Evolutionary conservation across 129 eudicot genomes (phyloP).

Genomic region (Logfia minima): DNA sequence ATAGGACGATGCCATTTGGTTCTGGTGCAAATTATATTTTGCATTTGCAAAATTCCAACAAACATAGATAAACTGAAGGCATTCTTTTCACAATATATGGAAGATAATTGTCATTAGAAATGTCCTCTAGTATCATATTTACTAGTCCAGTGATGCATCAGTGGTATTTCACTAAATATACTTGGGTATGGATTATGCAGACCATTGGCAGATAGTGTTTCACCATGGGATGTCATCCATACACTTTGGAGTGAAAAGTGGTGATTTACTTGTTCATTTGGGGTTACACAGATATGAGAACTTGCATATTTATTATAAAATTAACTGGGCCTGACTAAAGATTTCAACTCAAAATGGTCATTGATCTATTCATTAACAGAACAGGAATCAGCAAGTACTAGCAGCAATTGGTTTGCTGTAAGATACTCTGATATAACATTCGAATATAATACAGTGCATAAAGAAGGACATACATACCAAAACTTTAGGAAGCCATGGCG

Average conservation of each 20-base stretch:
- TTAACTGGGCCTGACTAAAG: not conserved
- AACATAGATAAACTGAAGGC: not conserved
- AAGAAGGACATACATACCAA: conserved; percentile 53
- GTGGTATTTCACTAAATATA: not conserved
- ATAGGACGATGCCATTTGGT: not conserved
- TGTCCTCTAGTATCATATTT: not conserved
- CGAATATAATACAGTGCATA: not conserved
- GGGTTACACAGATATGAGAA: not conserved
- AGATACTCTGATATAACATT: not conserved
- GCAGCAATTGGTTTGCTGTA: not conserved
- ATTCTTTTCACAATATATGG: not conserved
- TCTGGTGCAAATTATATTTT: no score
- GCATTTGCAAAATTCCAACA: not conserved
- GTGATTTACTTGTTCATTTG: conserved; percentile 10
- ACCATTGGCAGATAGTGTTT: not conserved
- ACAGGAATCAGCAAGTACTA: not conserved
- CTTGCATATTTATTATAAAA: not conserved
- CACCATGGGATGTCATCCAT: not conserved
- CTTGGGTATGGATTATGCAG: not conserved
- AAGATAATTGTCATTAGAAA: not conserved
- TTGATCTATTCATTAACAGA: not conserved
- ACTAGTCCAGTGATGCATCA: not conserved
- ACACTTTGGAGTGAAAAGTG: not conserved
- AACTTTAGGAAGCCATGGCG: conserved; percentile 96
- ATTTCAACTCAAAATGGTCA: conserved; percentile 2